Conservation (phyloP, 2,329 filamentous ascomycete species). For the Diaporthe batatas region DNA sequence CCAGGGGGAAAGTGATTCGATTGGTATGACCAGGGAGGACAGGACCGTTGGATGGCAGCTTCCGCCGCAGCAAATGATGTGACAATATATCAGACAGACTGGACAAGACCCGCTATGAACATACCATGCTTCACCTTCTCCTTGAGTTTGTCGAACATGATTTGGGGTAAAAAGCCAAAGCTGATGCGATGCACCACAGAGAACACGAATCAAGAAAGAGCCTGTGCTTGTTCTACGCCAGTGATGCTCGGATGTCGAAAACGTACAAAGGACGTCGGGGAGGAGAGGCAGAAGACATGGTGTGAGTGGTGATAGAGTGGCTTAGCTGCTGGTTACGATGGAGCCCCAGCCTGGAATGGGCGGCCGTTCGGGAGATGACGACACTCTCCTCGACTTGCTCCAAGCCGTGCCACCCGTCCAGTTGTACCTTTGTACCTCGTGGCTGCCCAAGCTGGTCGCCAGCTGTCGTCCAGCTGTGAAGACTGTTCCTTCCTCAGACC, state of each 20-base stretch:
- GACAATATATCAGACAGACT: slow-evolving; percentile 33
- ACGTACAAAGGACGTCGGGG: background rate
- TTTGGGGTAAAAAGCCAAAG: background rate
- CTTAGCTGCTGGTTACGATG: slow-evolving; percentile 19
- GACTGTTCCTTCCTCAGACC: background rate
- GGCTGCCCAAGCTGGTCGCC: no score
- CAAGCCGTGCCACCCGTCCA: slow-evolving; percentile 20
- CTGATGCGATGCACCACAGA: background rate
- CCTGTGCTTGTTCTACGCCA: background rate
- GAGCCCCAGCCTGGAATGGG: slow-evolving; percentile 12
- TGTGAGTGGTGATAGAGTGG: slow-evolving; percentile 1
- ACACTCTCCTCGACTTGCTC: background rate
- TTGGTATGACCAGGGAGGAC: slow-evolving; percentile 15
- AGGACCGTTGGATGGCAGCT: slow-evolving; percentile 18
- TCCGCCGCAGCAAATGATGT: slow-evolving; percentile 13
- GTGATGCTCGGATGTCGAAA: slow-evolving; percentile 21
- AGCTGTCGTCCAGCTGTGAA: background rate
- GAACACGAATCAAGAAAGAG: background rate
- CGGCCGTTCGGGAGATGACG: slow-evolving; percentile 29
- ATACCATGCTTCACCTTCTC: slow-evolving; percentile 29
- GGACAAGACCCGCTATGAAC: slow-evolving; percentile 18
- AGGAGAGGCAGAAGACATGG: background rate
- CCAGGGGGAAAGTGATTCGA: slow-evolving; percentile 23
- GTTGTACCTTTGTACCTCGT: background rate
- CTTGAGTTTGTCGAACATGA: slow-evolving; percentile 29